Evolutionary conservation across 1,284 basidiomycete genomes (phyloP).

Genomic region (Cerrena zonata): DNA sequence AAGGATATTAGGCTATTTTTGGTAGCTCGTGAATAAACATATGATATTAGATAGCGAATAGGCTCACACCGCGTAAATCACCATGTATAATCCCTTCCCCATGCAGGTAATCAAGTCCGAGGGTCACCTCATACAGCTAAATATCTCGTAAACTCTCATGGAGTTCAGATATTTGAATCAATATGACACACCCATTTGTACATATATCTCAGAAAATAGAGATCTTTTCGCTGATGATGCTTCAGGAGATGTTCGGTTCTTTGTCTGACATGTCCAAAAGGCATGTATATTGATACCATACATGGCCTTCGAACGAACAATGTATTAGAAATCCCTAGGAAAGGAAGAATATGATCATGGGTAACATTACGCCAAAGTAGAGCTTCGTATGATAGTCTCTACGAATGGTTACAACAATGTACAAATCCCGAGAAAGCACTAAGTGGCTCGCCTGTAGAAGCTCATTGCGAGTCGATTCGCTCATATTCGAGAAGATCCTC

Average conservation of each 20-base stretch:
- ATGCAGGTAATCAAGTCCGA: constrained; percentile 2
- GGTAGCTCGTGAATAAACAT: no score
- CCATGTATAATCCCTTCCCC: constrained; percentile 2
- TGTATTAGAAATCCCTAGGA: neutral
- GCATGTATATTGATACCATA: constrained; percentile 1
- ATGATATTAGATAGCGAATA: no score
- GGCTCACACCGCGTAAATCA: constrained; percentile 5
- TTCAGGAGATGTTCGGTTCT: neutral
- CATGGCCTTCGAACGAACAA: neutral
- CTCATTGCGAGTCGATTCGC: neutral
- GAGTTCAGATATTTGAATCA: no score
- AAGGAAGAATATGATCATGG: constrained; percentile 3
- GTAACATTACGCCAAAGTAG: constrained; percentile 1
- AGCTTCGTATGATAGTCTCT: constrained; percentile 1
- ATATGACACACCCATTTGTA: neutral
- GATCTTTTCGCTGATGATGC: neutral
- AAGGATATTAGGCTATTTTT: neutral
- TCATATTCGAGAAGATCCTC: neutral
- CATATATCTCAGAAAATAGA: neutral
- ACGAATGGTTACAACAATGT: neutral
- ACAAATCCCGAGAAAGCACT: no score
- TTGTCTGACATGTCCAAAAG: neutral
- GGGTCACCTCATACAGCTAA: constrained; percentile 2
- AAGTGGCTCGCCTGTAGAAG: neutral
- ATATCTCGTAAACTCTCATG: no score